A percentile compares a stretch with the other conserved stretches of the same genome.
Conservation (phyloP, 176 grass and related monocot species). For the Hordeum marinum region DNA sequence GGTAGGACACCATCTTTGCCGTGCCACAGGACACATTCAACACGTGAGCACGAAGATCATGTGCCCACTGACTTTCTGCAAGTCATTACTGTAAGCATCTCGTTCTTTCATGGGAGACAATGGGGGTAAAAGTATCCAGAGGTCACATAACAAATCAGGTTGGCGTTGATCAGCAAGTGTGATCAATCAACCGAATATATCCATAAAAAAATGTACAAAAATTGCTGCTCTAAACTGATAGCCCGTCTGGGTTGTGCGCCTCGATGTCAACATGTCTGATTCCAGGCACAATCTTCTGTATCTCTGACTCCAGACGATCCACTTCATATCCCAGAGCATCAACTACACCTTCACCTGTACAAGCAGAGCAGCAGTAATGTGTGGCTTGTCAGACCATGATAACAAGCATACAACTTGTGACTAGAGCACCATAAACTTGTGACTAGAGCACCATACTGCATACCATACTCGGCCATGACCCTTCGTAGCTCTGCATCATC, state of each 20-base stretch:
- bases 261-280: conserved; percentile 96
- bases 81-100: background rate
- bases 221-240: conserved; percentile 37
- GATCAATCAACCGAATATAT: conserved; percentile 8
- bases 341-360: conserved; percentile 85
- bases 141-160: background rate
- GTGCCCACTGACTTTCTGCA: background rate
- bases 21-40: background rate
- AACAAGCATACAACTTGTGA: background rate
- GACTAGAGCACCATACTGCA: conserved; percentile 6
- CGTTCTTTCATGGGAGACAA: conserved; percentile 4
- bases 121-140: background rate
- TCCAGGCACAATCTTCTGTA: conserved; percentile 91
- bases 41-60: background rate
- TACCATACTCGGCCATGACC: conserved; percentile 95
- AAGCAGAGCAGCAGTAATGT: background rate
- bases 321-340: conserved; percentile 91
- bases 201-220: conserved; percentile 27
- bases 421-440: background rate
- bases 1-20: background rate
- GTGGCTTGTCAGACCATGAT: background rate
- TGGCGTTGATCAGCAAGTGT: background rate
- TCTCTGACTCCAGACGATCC: conserved; percentile 90
- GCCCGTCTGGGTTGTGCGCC: conserved; percentile 88
- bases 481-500: conserved; percentile 63